These are phyloP conservation scores for Lactifluus rugatus DNA, from an alignment of 768 basidiomycete genomes.

Conservation along the genomic window DNA sequence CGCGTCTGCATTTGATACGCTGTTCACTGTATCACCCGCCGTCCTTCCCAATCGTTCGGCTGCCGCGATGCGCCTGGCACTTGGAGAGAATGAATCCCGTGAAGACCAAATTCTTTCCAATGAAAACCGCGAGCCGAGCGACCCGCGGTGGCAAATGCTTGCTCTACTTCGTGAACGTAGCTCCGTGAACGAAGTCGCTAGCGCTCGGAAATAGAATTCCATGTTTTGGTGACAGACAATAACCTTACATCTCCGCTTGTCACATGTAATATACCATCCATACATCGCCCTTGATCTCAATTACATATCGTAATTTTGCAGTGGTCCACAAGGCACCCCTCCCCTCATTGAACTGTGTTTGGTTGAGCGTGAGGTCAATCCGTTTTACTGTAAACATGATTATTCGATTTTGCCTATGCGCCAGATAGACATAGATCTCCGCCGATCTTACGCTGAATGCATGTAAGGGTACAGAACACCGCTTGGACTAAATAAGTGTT, in stretches of 20 bases:
- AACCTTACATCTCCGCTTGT: neutral
- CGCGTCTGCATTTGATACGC: constrained; percentile 61
- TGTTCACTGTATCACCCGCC: constrained; percentile 68
- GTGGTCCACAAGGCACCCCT: too few relatives aligned
- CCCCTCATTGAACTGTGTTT: too few relatives aligned
- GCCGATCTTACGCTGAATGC: neutral
- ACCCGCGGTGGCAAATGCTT: constrained; percentile 70
- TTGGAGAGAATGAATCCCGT: constrained; percentile 46
- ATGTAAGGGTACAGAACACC: too few relatives aligned
- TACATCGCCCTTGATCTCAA: too few relatives aligned
- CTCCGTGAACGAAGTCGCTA: constrained; percentile 44
- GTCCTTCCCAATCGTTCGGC: constrained; percentile 74
- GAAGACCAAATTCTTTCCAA: constrained; percentile 52
- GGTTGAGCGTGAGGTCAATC: too few relatives aligned
- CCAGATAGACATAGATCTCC: neutral
- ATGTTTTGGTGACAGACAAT: neutral
- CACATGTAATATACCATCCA: neutral
- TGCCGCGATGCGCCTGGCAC: constrained; percentile 59
- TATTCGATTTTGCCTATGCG: too few relatives aligned
- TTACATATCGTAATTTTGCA: too few relatives aligned
- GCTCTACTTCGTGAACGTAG: constrained; percentile 67
- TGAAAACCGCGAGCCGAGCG: constrained; percentile 43
- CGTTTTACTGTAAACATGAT: neutral
- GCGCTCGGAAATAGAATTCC: constrained; percentile 32
- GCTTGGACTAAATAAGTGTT: too few relatives aligned